phyloP scores from a whole-genome alignment of 1,284 basidiomycete genomes.

The Cerioporus squamosus region DNA sequence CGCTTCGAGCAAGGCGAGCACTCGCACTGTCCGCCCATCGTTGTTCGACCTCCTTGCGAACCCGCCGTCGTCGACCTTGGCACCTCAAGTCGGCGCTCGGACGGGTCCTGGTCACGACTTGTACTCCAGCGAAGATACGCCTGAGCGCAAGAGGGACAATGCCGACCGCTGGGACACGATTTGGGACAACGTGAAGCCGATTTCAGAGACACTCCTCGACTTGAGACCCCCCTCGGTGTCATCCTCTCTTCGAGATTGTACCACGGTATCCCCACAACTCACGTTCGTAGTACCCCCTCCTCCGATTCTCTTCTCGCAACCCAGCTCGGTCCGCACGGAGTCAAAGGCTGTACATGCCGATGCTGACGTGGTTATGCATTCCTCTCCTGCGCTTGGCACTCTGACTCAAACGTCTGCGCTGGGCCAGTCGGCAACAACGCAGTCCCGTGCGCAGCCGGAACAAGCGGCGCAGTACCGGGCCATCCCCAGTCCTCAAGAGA shows the following conservation, averaged over 20 bases:
- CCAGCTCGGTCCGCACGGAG: not conserved
- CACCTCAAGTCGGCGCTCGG: not conserved
- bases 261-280: not conserved
- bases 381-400: not conserved
- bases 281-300: conserved; percentile 23
- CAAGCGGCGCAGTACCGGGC: conserved; percentile 4
- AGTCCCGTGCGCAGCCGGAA: conserved; percentile 7
- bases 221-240: not conserved
- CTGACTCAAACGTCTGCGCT: conserved; percentile 12
- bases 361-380: conserved; percentile 17
- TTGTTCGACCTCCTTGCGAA: conserved; percentile 25
- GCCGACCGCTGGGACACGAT: not conserved
- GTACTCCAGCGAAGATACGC: not conserved
- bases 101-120: not conserved
- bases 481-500: not conserved
- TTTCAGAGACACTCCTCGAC: not conserved
- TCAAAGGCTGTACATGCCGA: not conserved
- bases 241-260: not conserved
- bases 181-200: not conserved
- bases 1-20: conserved; percentile 9
- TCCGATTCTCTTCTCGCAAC: conserved; percentile 21
- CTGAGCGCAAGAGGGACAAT: not conserved
- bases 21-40: conserved; percentile 19
- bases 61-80: not conserved
- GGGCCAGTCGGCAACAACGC: not conserved